phyloP scores from a whole-genome alignment of 768 basidiomycete species.

The Mycena venus region DNA sequence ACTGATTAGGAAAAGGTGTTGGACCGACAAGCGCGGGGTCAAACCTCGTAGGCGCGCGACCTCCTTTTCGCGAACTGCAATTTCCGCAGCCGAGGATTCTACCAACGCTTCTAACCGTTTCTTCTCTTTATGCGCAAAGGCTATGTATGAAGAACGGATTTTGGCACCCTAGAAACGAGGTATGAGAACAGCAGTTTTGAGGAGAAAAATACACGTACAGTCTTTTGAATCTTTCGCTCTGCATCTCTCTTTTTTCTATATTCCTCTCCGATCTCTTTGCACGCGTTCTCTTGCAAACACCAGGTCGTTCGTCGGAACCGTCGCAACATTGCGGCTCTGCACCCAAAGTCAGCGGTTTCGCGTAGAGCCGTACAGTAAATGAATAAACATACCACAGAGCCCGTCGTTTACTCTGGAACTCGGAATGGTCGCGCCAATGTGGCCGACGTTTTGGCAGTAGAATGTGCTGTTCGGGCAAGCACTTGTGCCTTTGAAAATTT shows the following conservation, averaged over 20 bases:
- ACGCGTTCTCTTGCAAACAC: conserved; percentile 83
- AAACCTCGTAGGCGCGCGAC: conserved; percentile 80
- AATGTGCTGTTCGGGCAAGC: conserved; percentile 85
- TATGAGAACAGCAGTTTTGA: background rate
- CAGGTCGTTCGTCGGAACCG: conserved; percentile 90
- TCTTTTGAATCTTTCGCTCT: conserved; percentile 84
- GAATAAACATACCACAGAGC: conserved; percentile 79
- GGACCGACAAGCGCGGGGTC: background rate
- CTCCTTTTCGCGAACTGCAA: conserved; percentile 76
- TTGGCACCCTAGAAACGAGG: conserved; percentile 80
- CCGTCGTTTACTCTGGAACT: conserved; percentile 93
- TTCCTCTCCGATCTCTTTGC: conserved; percentile 79
- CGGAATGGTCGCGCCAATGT: conserved; percentile 84
- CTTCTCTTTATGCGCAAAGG: conserved; percentile 92
- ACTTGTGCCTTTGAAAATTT: conserved; percentile 72
- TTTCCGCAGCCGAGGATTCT: conserved; percentile 65
- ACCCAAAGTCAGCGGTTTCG: conserved; percentile 27
- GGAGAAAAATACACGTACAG: conserved; percentile 60
- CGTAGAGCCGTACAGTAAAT: background rate
- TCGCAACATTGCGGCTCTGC: conserved; percentile 95
- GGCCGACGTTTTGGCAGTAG: conserved; percentile 90
- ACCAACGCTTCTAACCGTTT: conserved; percentile 80
- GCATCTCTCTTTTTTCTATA: conserved; percentile 78
- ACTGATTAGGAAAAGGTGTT: background rate
- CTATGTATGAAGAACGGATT: conserved; percentile 90